A percentile compares a stretch with the other conserved stretches of the same genome.
Evolutionary conservation across 306 rosid genomes (phyloP).

Genomic region (Phaseolus lunatus): DNA sequence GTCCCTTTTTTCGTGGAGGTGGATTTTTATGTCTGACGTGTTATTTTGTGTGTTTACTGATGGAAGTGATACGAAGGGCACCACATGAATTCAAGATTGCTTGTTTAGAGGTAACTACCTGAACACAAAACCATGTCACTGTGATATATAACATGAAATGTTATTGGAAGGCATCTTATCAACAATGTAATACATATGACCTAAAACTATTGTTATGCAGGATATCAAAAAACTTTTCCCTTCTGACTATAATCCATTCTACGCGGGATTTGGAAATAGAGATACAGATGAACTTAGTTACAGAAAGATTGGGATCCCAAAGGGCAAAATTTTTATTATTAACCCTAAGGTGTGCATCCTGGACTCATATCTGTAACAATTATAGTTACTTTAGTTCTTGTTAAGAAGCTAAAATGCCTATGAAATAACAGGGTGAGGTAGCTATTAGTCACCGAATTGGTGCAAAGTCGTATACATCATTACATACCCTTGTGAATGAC

Average conservation of each 20-base stretch:
- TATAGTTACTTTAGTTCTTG: background rate
- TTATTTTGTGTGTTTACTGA: constrained; percentile 43
- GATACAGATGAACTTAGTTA: constrained; percentile 98
- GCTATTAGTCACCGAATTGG: constrained; percentile 90
- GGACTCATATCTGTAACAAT: constrained; percentile 9
- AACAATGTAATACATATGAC: background rate
- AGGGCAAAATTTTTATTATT: constrained; percentile 94
- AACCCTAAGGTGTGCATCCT: constrained; percentile 85
- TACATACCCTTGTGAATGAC: constrained; percentile 96
- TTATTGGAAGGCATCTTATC: constrained; percentile 28
- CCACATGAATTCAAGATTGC: constrained; percentile 99
- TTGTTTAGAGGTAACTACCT: constrained; percentile 81
- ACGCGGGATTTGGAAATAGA: constrained; percentile 96
- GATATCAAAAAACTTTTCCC: constrained; percentile 93
- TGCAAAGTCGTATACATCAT: constrained; percentile 87
- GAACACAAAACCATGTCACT: constrained; percentile 28
- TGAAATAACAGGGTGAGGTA: constrained; percentile 83
- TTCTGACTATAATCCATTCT: constrained; percentile 91
- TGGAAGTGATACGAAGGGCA: constrained; percentile 94
- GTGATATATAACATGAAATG: constrained; percentile 18
- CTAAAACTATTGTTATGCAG: constrained; percentile 52
- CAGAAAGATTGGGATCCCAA: constrained; percentile 93
- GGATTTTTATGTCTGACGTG: constrained; percentile 40
- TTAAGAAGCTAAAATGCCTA: constrained; percentile 14
- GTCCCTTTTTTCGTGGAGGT: constrained; percentile 14